Conservation (phyloP, 164 flowering plant species). For the Vitis rupestris region DNA sequence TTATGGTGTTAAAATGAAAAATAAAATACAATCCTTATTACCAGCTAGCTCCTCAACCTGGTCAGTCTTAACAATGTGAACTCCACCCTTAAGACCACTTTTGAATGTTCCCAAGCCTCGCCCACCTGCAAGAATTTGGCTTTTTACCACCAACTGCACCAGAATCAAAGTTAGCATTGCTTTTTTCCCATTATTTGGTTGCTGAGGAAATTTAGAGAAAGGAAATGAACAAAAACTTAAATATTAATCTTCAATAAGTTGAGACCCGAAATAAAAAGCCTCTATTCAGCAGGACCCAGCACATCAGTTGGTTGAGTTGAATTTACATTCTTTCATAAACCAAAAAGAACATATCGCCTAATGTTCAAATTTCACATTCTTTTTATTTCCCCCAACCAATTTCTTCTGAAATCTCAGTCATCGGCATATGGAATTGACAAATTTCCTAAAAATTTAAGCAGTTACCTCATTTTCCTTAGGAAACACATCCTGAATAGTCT, state of each 20-base stretch:
- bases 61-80: slow-evolving; percentile 81
- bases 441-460: background rate
- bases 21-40: slow-evolving; percentile 22
- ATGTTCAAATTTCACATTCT: no score
- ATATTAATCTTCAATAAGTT: background rate
- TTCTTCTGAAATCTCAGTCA: no score
- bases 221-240: background rate
- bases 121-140: slow-evolving; percentile 98
- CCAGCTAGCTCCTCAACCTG: slow-evolving; percentile 89
- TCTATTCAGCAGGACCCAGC: no score
- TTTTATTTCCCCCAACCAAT: no score
- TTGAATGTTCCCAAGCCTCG: slow-evolving; percentile 93
- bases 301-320: background rate
- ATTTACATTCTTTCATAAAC: background rate
- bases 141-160: slow-evolving; percentile 90
- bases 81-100: slow-evolving; percentile 91
- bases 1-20: background rate
- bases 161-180: slow-evolving; percentile 12
- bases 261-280: no score
- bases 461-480: slow-evolving; percentile 77
- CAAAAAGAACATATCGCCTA: no score
- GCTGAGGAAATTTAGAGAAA: background rate
- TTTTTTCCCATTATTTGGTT: background rate
- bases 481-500: slow-evolving; percentile 57
- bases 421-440: background rate